Evolutionary conservation across 768 basidiomycete genomes (phyloP).

Genomic region (Russula compacta): DNA sequence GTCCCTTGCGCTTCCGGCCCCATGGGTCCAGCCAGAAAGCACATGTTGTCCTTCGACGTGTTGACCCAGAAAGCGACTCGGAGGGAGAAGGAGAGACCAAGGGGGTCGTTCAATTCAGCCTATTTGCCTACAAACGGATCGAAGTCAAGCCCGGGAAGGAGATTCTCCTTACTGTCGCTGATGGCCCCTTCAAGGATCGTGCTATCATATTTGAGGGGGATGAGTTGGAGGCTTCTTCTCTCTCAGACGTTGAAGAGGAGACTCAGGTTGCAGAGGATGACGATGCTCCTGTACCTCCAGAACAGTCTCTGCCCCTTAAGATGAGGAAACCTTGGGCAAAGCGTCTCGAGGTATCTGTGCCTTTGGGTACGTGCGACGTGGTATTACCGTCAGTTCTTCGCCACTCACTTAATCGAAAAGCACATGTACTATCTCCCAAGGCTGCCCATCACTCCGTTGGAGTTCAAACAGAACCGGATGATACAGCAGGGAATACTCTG

Average conservation of each 20-base stretch:
- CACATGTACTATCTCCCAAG: neutral
- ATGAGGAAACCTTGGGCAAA: conserved; percentile 55
- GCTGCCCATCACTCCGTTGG: conserved; percentile 33
- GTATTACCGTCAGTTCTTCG: neutral
- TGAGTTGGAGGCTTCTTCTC: conserved; percentile 25
- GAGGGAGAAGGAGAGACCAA: conserved; percentile 33
- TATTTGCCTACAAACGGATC: conserved; percentile 62
- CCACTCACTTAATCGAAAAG: conserved; percentile 6
- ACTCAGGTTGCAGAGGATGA: conserved; percentile 35
- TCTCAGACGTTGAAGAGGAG: conserved; percentile 35
- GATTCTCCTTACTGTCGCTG: conserved; percentile 51
- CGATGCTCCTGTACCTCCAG: conserved; percentile 25
- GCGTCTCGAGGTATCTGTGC: conserved; percentile 30
- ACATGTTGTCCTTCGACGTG: conserved; percentile 59
- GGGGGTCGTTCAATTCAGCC: conserved; percentile 44
- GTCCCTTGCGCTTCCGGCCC: conserved; percentile 51
- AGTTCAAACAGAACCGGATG: conserved; percentile 33
- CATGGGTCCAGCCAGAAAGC: conserved; percentile 61
- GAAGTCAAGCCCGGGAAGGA: conserved; percentile 65
- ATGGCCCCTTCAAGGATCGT: conserved; percentile 46
- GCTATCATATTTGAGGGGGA: conserved; percentile 53
- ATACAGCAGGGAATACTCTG: conserved; percentile 5
- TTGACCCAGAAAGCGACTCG: conserved; percentile 39
- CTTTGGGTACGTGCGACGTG: neutral
- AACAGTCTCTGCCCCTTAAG: conserved; percentile 48